Evolutionary conservation across 345 rosid species (phyloP).

Genomic region (Adansonia digitata): DNA sequence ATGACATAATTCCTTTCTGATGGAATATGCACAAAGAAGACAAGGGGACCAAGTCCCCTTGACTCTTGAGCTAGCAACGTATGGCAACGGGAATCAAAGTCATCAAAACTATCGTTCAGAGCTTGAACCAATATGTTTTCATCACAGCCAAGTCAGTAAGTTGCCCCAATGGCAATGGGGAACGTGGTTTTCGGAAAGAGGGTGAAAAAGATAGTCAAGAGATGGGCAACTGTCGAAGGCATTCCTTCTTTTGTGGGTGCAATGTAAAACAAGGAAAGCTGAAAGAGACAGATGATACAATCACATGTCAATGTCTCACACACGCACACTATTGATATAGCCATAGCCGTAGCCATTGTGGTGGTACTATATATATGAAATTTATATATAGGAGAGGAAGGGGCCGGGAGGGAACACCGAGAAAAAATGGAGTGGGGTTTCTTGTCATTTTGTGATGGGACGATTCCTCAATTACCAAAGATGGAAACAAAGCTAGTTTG

Average conservation of each 20-base stretch:
- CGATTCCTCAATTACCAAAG: constrained; percentile 59
- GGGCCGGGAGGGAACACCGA: not conserved
- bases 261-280: constrained; percentile 62
- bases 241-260: constrained; percentile 77
- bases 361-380: not conserved
- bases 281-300: constrained; percentile 52
- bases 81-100: not conserved
- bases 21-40: constrained; percentile 1
- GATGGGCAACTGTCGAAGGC: constrained; percentile 37
- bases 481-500: constrained; percentile 39
- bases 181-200: not conserved
- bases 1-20: not conserved
- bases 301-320: constrained; percentile 56
- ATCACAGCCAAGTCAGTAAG: not conserved
- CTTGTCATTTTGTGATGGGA: constrained; percentile 54
- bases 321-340: constrained; percentile 8
- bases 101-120: not conserved
- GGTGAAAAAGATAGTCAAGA: constrained; percentile 44
- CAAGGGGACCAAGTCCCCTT: not conserved
- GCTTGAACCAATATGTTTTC: not conserved
- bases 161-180: not conserved
- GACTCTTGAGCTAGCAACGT: not conserved
- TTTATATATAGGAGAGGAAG: not conserved
- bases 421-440: not conserved
- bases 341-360: not conserved